phyloP scores from a whole-genome alignment of 2,329 filamentous ascomycete species.

The Penicillium paneum region DNA sequence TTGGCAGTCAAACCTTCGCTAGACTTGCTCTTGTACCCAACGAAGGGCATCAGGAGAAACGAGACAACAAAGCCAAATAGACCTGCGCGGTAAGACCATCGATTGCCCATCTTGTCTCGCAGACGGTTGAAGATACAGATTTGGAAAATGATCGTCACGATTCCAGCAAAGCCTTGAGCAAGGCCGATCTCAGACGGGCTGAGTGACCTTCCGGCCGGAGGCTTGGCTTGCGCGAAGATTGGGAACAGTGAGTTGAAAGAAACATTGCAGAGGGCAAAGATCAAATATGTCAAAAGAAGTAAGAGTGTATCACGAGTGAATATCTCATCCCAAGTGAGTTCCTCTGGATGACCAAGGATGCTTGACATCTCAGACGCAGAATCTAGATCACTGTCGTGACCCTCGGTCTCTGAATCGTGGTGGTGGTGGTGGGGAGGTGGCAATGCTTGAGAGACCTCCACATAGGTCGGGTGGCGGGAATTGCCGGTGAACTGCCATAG shows the following conservation, averaged over 20 bases:
- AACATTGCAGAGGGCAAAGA: constrained; percentile 92
- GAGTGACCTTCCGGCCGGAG: constrained; percentile 73
- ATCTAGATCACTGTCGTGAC: constrained; percentile 45
- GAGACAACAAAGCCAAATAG: constrained; percentile 76
- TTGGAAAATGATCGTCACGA: constrained; percentile 86
- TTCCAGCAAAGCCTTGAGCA: constrained; percentile 76
- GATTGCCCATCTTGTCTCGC: constrained; percentile 76
- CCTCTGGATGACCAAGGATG: constrained; percentile 43
- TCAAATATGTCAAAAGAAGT: constrained; percentile 78
- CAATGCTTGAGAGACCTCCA: constrained; percentile 39
- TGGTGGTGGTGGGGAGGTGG: constrained; percentile 32
- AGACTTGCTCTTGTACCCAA: constrained; percentile 68
- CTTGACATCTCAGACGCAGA: constrained; percentile 42
- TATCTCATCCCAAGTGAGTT: constrained; percentile 58
- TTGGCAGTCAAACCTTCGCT: constrained; percentile 60
- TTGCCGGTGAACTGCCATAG: constrained; percentile 65
- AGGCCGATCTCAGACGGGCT: constrained; percentile 78
- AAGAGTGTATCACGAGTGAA: constrained; percentile 78
- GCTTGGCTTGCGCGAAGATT: constrained; percentile 75
- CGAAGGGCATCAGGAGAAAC: constrained; percentile 84
- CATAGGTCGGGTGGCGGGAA: constrained; percentile 57
- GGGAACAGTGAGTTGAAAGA: constrained; percentile 94
- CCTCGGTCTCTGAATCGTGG: constrained; percentile 26
- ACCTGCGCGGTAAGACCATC: constrained; percentile 75
- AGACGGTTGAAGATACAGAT: constrained; percentile 77